These are phyloP conservation scores for Clonostachys byssicola DNA, from an alignment of 2,329 filamentous ascomycete genomes.

Conservation along the genomic window DNA sequence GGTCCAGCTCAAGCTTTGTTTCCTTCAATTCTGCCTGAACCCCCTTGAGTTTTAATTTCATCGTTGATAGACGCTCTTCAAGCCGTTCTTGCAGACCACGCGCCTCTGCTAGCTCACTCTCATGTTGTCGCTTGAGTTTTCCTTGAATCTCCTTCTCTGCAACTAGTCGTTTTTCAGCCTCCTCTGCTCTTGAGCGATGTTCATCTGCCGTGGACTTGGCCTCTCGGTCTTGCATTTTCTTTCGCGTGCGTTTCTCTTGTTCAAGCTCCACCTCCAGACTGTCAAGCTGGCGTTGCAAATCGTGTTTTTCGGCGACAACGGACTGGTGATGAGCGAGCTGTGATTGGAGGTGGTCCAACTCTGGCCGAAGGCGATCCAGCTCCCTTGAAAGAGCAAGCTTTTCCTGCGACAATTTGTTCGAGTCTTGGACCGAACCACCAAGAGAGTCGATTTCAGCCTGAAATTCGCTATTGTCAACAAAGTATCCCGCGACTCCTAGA, in stretches of 20 bases:
- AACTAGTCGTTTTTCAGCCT: constrained; percentile 26
- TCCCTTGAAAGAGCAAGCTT: constrained; percentile 50
- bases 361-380: constrained; percentile 46
- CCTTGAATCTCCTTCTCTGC: constrained; percentile 40
- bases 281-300: constrained; percentile 73
- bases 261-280: constrained; percentile 78
- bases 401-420: constrained; percentile 61
- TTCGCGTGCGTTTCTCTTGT: constrained; percentile 57
- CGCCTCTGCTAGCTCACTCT: constrained; percentile 55
- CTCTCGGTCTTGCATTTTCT: constrained; percentile 8
- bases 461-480: no score
- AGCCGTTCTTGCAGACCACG: constrained; percentile 60
- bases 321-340: constrained; percentile 59
- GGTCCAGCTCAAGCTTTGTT: constrained; percentile 31
- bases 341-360: constrained; percentile 50
- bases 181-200: constrained; percentile 25
- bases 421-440: constrained; percentile 63
- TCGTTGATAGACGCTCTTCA: constrained; percentile 66
- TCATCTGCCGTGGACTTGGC: constrained; percentile 37
- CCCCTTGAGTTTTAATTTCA: constrained; percentile 65
- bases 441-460: constrained; percentile 70
- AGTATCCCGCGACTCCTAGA: no score
- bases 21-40: constrained; percentile 72
- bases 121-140: constrained; percentile 36
- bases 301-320: constrained; percentile 72